Evolutionary conservation across 2,329 filamentous ascomycete genomes (phyloP).

Genomic region (Sporothrix globosa): DNA sequence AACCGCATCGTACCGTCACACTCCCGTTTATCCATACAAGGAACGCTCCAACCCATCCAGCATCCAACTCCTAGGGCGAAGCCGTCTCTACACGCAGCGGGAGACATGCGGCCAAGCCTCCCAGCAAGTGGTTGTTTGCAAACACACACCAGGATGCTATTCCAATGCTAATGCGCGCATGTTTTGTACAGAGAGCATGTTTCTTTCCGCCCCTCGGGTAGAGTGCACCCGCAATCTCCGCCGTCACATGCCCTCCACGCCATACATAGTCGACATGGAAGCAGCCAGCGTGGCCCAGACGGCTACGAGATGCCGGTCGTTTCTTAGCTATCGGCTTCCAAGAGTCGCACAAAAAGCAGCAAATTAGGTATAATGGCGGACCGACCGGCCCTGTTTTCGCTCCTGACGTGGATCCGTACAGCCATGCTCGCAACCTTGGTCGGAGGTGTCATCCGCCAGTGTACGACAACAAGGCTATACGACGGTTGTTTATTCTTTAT

Average conservation of each 20-base stretch:
- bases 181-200: background rate
- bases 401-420: background rate
- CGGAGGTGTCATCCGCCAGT: no score
- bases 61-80: background rate
- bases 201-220: background rate
- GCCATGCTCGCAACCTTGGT: background rate
- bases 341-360: background rate
- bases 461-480: no score
- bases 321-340: background rate
- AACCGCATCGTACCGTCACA: background rate
- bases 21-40: background rate
- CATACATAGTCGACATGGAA: background rate
- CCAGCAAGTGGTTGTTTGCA: background rate
- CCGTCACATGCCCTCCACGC: background rate
- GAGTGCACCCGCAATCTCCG: background rate
- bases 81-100: background rate
- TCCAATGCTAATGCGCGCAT: background rate
- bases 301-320: background rate
- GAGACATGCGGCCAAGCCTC: no score
- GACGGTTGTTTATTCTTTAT: no score
- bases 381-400: no score
- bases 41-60: background rate
- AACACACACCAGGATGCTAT: background rate
- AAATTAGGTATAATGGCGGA: no score
- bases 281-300: background rate